Conservation (phyloP, 208 protist genomes). For the Endotrypanum monterogeii region DNA sequence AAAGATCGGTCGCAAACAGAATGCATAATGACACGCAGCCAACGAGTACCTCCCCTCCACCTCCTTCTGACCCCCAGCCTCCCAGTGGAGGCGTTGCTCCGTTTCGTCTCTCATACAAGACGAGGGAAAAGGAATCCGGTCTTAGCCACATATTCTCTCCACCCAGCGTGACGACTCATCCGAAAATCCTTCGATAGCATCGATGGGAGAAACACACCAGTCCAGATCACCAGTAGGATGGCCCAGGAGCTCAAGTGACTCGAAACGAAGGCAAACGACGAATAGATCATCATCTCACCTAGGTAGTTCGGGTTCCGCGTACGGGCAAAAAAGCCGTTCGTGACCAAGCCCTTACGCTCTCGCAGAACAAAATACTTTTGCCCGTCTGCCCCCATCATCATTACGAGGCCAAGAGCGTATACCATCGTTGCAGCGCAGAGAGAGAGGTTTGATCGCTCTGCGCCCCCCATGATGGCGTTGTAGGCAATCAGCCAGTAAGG, state of each 20-base stretch:
- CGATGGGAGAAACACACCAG: conserved; percentile 68
- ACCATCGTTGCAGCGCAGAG: conserved; percentile 58
- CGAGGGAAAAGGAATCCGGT: conserved; percentile 71
- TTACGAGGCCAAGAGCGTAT: conserved; percentile 61
- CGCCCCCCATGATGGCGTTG: conserved; percentile 59
- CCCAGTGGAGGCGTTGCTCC: not conserved
- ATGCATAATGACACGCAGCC: not conserved
- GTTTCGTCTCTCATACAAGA: conserved; percentile 3
- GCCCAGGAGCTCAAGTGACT: conserved; percentile 47
- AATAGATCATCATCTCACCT: conserved; percentile 90
- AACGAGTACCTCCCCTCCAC: not conserved
- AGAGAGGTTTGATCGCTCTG: conserved; percentile 48
- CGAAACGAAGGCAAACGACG: conserved; percentile 79
- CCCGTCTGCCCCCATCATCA: conserved; percentile 78
- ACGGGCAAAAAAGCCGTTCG: conserved; percentile 78
- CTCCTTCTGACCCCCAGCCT: not conserved
- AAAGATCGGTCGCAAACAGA: not conserved
- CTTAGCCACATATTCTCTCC: conserved; percentile 55
- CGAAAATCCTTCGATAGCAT: conserved; percentile 78
- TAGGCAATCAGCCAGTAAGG: conserved; percentile 89
- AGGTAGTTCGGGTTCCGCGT: conserved; percentile 89
- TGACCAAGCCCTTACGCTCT: conserved; percentile 72
- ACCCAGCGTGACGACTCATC: conserved; percentile 77
- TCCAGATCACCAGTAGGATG: conserved; percentile 68
- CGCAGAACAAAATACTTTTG: conserved; percentile 88